phyloP scores from a whole-genome alignment of 2,329 filamentous ascomycete species.

The Tolypocladium capitatum region DNA sequence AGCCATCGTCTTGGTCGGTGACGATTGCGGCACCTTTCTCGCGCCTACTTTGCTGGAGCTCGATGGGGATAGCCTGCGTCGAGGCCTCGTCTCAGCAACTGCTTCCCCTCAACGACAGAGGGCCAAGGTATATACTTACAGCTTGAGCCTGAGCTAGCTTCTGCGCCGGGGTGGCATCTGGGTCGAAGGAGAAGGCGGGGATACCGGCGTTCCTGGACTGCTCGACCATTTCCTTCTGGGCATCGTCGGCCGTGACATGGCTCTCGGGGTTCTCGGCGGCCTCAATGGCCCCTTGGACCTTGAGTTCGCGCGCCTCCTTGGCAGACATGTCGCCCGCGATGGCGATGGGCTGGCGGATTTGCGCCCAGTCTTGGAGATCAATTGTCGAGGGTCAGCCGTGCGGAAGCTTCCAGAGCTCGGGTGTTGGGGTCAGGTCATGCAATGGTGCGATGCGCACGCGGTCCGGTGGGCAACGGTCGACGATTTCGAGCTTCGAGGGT shows the following conservation, averaged over 20 bases:
- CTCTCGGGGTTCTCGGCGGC: conserved; percentile 61
- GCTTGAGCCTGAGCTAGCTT: conserved; percentile 70
- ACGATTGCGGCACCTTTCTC: conserved; percentile 55
- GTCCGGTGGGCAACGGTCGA: neutral
- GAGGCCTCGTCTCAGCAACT: neutral
- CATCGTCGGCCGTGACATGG: conserved; percentile 53
- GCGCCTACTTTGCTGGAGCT: conserved; percentile 20
- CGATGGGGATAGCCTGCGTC: conserved; percentile 22
- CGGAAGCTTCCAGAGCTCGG: conserved; percentile 4
- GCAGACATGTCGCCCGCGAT: conserved; percentile 18
- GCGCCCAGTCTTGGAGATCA: conserved; percentile 1
- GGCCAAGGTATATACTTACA: conserved; percentile 35
- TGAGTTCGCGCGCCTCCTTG: conserved; percentile 46
- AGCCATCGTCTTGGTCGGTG: conserved; percentile 67
- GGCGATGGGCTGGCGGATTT: conserved; percentile 2
- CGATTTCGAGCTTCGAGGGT: neutral
- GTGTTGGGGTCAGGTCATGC: neutral
- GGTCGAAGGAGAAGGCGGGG: conserved; percentile 74
- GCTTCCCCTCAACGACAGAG: conserved; percentile 8
- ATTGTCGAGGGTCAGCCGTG: conserved; percentile 3
- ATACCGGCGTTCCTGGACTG: conserved; percentile 70
- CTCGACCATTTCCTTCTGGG: conserved; percentile 59
- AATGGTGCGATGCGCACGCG: neutral
- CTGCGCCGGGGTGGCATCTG: conserved; percentile 67
- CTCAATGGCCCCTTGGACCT: conserved; percentile 68